Base-by-base conservation (phyloP, 305 asterid genomes). In the Rubia peregrina region DNA sequence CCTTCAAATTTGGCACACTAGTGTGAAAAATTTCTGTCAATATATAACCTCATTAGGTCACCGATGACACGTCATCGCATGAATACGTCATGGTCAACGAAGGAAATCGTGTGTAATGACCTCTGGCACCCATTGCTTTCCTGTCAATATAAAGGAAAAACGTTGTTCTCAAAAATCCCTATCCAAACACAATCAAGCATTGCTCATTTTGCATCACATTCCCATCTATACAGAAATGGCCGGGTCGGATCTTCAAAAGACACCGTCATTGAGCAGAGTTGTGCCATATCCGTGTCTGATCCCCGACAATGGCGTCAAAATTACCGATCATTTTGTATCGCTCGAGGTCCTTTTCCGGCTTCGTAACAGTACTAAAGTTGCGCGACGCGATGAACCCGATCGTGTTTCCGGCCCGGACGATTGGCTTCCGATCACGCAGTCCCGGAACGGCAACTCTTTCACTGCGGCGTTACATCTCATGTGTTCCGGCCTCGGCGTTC, bases 401-500 rank as follows among this genome's bases (percentile, higher is more conserved):
- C 17, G 30, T 5, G 30, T 7, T 0, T 55, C 33, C 33, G 61
- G 33, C 13, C 59, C 13, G 16, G 92, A 89, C 9, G 80, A 76
- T 2, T 85, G 83, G 83, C 82, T 87, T 10, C 92, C 96, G 22
- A 75, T 89, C 17, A 85, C 96, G 0, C 87, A 83, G 67, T 85
- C 87, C 1, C 81, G 87, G 78, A 80, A 80, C 11, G 90, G 92
- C 2, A 81, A 59, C 74, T 61, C 71, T 43, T 83, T 74, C 59
- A 77, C 80, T 0, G 83, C 79, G 2, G 64, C 86, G 30, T 76
- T 73, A 44, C 90, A 81, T 68, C 70, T 84, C n/a, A 11, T 86
- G 14, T 83, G 83, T 42, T 85, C 95, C 1, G 93, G 86, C 16
- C 62, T 88, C 19, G 95, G 95, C 55, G 22, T 83, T 73, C 96